These are phyloP conservation scores for Brettanomyces custersianus DNA, from an alignment of 805 yeast genomes.

Conservation along the genomic window DNA sequence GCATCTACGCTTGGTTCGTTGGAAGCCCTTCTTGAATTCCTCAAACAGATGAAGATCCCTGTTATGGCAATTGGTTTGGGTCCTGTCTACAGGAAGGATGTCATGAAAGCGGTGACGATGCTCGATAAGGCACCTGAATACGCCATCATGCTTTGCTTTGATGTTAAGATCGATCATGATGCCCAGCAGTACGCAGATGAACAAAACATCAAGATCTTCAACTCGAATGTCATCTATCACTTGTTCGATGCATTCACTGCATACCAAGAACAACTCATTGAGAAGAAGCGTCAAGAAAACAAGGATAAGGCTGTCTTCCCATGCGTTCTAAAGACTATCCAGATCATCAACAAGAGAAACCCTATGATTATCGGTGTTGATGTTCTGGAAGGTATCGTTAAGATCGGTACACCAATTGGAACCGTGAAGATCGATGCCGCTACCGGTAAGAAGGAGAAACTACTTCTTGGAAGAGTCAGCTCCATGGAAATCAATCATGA, in stretches of 20 bases:
- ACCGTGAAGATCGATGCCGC: slow-evolving; percentile 84
- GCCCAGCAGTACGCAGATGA: slow-evolving; percentile 97
- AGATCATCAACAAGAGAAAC: slow-evolving; percentile 94
- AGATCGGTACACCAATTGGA: slow-evolving; percentile 92
- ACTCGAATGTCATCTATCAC: slow-evolving; percentile 95
- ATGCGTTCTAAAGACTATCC: slow-evolving; percentile 87
- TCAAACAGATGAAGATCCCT: slow-evolving; percentile 97
- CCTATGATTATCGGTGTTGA: slow-evolving; percentile 99
- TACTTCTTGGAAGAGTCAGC: slow-evolving; percentile 78
- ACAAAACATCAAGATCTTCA: slow-evolving; percentile 84
- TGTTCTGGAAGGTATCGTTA: slow-evolving; percentile 81
- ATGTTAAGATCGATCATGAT: slow-evolving; percentile 93
- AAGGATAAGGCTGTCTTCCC: slow-evolving; percentile 89
- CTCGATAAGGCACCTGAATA: slow-evolving; percentile 90
- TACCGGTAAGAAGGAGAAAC: slow-evolving; percentile 62
- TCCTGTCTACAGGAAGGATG: slow-evolving; percentile 96
- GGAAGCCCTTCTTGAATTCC: slow-evolving; percentile 94
- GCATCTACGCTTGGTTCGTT: slow-evolving; percentile 97
- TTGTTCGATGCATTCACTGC: slow-evolving; percentile 91
- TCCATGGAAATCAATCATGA: slow-evolving; percentile 97
- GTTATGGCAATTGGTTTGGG: slow-evolving; percentile 98
- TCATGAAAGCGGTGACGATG: slow-evolving; percentile 96
- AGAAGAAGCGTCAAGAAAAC: slow-evolving; percentile 83
- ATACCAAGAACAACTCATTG: slow-evolving; percentile 81
- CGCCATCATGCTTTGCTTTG: slow-evolving; percentile 98